Conservation (phyloP, 192 early-diverging fungal genomes). For the Gamsiella multidivaricata region DNA sequence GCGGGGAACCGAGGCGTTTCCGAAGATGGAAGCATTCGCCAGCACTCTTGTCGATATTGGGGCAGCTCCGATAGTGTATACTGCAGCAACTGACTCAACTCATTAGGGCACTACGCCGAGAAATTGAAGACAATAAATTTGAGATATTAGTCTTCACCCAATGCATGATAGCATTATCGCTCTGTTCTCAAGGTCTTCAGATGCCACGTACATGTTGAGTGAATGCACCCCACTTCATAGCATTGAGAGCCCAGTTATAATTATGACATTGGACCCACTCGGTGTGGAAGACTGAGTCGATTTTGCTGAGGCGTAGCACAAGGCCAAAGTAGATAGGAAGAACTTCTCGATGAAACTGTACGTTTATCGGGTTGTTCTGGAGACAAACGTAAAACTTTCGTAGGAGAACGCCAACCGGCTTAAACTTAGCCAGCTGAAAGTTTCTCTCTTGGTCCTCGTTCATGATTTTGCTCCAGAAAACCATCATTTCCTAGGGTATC, state of each 20-base stretch:
- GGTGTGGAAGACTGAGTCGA: constrained; percentile 1
- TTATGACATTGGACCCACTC: constrained; percentile 47
- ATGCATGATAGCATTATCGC: too few relatives aligned
- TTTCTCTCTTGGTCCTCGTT: constrained; percentile 22
- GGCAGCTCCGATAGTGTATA: constrained; percentile 18
- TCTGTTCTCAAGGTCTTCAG: too few relatives aligned
- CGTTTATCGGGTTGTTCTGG: constrained; percentile 27
- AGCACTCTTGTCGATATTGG: constrained; percentile 34
- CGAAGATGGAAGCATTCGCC: constrained; percentile 16
- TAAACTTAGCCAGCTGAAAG: constrained; percentile 10
- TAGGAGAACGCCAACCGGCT: constrained; percentile 5
- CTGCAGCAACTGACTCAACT: constrained; percentile 31
- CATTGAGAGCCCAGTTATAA: constrained; percentile 43
- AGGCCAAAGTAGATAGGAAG: constrained; percentile 53
- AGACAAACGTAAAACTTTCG: constrained; percentile 43
- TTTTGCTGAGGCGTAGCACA: constrained; percentile 23
- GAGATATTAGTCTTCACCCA: too few relatives aligned
- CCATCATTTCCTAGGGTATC: constrained; percentile 35
- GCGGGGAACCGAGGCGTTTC: constrained; percentile 8
- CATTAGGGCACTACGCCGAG: constrained; percentile 28
- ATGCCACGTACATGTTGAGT: constrained; percentile 26
- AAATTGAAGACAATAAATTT: too few relatives aligned
- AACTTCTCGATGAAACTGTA: constrained; percentile 41
- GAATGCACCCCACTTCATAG: constrained; percentile 55
- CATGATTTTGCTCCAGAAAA: constrained; percentile 44